Conservation (phyloP, 2,329 filamentous ascomycete genomes). For the Corynespora cassiicola region DNA sequence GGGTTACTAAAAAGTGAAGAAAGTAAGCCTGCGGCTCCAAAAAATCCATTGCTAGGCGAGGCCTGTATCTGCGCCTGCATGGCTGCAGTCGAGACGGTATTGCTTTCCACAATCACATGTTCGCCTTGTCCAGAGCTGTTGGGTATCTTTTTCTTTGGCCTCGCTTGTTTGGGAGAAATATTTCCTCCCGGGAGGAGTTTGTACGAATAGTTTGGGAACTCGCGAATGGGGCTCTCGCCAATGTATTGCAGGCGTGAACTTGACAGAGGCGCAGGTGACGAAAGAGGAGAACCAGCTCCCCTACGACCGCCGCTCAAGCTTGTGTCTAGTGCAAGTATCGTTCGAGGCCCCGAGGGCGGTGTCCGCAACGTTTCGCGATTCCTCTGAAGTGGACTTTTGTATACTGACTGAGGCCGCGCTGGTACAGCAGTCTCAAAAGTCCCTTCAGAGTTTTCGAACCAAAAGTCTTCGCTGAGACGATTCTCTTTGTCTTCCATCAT, state of each 20-base stretch:
- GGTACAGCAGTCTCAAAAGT: constrained; percentile 18
- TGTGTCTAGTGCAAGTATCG: background rate
- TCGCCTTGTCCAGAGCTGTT: constrained; percentile 15
- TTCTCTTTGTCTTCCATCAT: constrained; percentile 18
- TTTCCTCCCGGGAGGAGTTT: constrained; percentile 24
- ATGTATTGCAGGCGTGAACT: constrained; percentile 7
- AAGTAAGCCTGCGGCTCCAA: constrained; percentile 39
- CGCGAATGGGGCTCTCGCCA: constrained; percentile 26
- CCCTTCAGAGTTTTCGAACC: constrained; percentile 16
- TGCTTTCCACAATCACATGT: constrained; percentile 11
- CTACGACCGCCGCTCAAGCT: constrained; percentile 1
- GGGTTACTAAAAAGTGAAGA: constrained; percentile 70
- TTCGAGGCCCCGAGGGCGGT: constrained; percentile 14
- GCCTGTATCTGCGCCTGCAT: constrained; percentile 10
- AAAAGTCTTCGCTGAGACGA: constrained; percentile 15
- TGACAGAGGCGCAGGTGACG: constrained; percentile 5
- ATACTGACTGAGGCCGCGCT: constrained; percentile 29
- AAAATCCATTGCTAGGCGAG: constrained; percentile 20
- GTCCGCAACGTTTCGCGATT: constrained; percentile 34
- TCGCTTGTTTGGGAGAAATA: constrained; percentile 9
- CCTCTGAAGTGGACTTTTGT: constrained; percentile 40
- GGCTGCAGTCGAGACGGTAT: constrained; percentile 15
- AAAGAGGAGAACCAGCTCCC: constrained; percentile 2
- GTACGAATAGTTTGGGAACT: constrained; percentile 43
- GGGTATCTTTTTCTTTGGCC: constrained; percentile 11